A percentile compares a stretch with the other conserved stretches of the same genome.
These are phyloP conservation scores for Lipomyces chichibuensis DNA, from an alignment of 805 yeast species.

Conservation along the genomic window DNA sequence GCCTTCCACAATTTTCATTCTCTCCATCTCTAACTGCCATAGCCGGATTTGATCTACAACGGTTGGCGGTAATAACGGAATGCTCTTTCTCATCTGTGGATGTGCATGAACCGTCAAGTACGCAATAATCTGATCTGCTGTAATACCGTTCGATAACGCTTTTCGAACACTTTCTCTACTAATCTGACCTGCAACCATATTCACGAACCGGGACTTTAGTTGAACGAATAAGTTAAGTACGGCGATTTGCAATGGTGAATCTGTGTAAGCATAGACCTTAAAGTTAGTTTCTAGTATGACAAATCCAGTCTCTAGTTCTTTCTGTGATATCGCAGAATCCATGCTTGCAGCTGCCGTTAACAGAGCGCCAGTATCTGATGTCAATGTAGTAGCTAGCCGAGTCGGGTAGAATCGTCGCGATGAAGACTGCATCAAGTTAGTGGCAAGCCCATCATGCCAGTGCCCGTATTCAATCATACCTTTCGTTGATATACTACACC, in stretches of 20 bases:
- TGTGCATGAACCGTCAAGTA: conserved; percentile 92
- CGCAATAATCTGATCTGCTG: conserved; percentile 90
- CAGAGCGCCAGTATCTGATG: conserved; percentile 76
- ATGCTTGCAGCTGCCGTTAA: conserved; percentile 76
- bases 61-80: conserved; percentile 81
- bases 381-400: conserved; percentile 81
- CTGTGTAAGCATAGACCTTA: conserved; percentile 61
- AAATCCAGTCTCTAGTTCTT: conserved; percentile 55
- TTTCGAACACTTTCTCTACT: conserved; percentile 88
- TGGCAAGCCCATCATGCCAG: background rate
- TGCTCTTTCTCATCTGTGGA: conserved; percentile 78
- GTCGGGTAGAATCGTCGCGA: conserved; percentile 83
- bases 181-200: conserved; percentile 90
- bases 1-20: conserved; percentile 86
- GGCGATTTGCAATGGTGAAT: conserved; percentile 90
- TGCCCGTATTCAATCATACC: background rate
- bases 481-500: conserved; percentile 79
- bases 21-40: conserved; percentile 95
- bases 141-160: conserved; percentile 85
- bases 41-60: conserved; percentile 94
- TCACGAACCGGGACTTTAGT: conserved; percentile 78
- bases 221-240: conserved; percentile 86
- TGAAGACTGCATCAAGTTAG: conserved; percentile 43
- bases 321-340: conserved; percentile 58
- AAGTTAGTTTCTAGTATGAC: conserved; percentile 92